phyloP scores from a whole-genome alignment of 163 green algal species.

The Coccomyxa subellipsoidea region DNA sequence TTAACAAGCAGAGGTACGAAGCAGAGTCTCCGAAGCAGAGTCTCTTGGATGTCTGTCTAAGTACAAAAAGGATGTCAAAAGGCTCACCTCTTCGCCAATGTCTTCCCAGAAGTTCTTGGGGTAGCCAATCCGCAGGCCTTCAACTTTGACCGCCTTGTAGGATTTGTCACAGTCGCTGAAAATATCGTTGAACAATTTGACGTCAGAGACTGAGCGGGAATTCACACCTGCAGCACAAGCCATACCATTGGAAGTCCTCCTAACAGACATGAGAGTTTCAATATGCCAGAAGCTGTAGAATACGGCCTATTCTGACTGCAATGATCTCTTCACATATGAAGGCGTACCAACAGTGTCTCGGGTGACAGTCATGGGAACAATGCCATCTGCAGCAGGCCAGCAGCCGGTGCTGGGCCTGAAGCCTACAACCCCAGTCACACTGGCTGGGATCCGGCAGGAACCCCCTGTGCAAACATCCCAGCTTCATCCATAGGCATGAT shows the following conservation, averaged over 20 bases:
- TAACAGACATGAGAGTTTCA: no score
- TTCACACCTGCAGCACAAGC: conserved; percentile 20
- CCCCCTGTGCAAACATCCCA: background rate
- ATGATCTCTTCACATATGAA: background rate
- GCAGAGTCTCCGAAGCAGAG: no score
- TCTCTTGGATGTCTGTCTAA: no score
- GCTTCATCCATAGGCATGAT: background rate
- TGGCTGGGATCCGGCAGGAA: conserved; percentile 22
- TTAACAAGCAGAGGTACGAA: no score
- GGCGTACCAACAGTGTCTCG: conserved; percentile 20
- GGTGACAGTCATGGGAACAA: conserved; percentile 25
- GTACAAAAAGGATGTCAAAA: no score
- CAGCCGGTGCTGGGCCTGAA: conserved; percentile 15
- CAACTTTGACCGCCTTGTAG: background rate
- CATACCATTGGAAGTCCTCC: no score
- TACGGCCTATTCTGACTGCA: no score
- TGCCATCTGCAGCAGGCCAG: conserved; percentile 22
- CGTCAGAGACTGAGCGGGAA: conserved; percentile 16
- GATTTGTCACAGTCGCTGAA: conserved; percentile 25
- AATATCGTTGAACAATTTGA: conserved; percentile 22
- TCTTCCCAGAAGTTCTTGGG: conserved; percentile 20
- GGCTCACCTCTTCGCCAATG: conserved; percentile 16
- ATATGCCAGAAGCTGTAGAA: no score
- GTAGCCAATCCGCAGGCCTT: conserved; percentile 18
- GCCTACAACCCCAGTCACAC: conserved; percentile 1